Base-by-base conservation (phyloP, 192 early-diverging fungal species). In the Backusella liffmaniae region DNA sequence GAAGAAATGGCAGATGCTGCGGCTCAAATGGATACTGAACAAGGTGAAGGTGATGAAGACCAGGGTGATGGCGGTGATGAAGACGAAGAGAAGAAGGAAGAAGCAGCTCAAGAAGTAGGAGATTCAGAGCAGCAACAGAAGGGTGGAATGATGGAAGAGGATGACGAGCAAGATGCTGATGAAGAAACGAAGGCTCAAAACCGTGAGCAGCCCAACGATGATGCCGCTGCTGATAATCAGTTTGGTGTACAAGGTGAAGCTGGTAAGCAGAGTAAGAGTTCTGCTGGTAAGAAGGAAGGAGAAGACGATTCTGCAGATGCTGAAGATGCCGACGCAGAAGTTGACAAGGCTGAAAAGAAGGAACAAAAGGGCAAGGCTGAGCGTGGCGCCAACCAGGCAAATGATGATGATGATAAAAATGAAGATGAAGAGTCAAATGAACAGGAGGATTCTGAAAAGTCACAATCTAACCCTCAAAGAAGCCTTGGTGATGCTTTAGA, bases 401-500 rank as follows among this genome's bases (percentile, higher is more conserved):
- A 77, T 8, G 73, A 74, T 0, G 73, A 74, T 0, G 73, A 76
- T 34, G 41, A 30, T 10, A 59, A 62, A 15, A 73, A 78, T 10
- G 70, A 67, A 4, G 73, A 82, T 13, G 73, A 68, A 35, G 73
- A 85, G 6, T 71, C 79, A 59, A 82, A 83, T 21, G 75, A 86
- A 34, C 76, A 83, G 71, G 56, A 62, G 0, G 82, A 84, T 72
- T 75, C 86, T 75, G 51, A 78, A n/a, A 41, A 79, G 66, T 51
- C 74, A 44, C 67, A 95, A 66, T 86, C 88, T 53, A 96, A 98
- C 79, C 95, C 97, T 29, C 91, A 93, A 79, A 89, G 96, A 56
- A 96, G 92, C 59, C 80, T 99, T 37, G 98, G 96, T 23, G 95
- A 98, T 78, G 96, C 96, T 16, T 84, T 96, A 67, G 93, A 97